Conservation (phyloP, 805 yeast genomes). For the Ogataea ramenticola region DNA sequence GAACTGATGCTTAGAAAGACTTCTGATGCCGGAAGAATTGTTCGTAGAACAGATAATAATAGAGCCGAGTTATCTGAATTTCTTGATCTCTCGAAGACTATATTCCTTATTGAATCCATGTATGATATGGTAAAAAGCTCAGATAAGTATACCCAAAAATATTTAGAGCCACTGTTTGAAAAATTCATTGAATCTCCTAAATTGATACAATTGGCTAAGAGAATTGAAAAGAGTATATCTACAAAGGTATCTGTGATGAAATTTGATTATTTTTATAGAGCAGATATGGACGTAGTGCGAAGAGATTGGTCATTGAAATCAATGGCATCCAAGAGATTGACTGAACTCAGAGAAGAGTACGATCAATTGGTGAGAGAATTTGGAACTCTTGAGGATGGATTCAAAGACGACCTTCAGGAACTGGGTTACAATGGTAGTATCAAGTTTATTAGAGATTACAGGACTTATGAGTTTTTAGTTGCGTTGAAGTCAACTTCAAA, state of each 20-base stretch:
- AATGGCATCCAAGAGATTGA: slow-evolving; percentile 14
- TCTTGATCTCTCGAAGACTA: slow-evolving; percentile 21
- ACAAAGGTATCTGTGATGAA: slow-evolving; percentile 11
- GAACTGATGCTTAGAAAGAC: slow-evolving; percentile 34
- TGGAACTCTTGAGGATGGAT: slow-evolving; percentile 4
- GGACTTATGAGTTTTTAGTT: slow-evolving; percentile 19
- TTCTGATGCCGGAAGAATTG: slow-evolving; percentile 51
- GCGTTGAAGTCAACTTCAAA: slow-evolving; percentile 21
- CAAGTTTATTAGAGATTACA: slow-evolving; percentile 17
- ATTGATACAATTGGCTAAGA: slow-evolving; percentile 16
- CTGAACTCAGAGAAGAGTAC: slow-evolving; percentile 13
- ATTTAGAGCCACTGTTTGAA: slow-evolving; percentile 15
- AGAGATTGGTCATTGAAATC: slow-evolving; percentile 19
- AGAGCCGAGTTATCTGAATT: slow-evolving; percentile 23
- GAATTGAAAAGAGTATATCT: slow-evolving; percentile 21
- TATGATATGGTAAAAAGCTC: slow-evolving; percentile 6
- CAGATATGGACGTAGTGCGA: slow-evolving; percentile 19
- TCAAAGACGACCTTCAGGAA: slow-evolving; percentile 4
- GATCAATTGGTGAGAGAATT: slow-evolving; percentile 9
- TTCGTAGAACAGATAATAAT: slow-evolving; percentile 48
- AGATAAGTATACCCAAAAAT: slow-evolving; percentile 2
- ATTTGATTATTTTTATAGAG: slow-evolving; percentile 7
- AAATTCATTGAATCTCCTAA: slow-evolving; percentile 8
- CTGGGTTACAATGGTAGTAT: slow-evolving; percentile 20
- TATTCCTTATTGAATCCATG: slow-evolving; percentile 22